Conservation (phyloP, 768 basidiomycete species). For the Termitomyces eurrhizus region DNA sequence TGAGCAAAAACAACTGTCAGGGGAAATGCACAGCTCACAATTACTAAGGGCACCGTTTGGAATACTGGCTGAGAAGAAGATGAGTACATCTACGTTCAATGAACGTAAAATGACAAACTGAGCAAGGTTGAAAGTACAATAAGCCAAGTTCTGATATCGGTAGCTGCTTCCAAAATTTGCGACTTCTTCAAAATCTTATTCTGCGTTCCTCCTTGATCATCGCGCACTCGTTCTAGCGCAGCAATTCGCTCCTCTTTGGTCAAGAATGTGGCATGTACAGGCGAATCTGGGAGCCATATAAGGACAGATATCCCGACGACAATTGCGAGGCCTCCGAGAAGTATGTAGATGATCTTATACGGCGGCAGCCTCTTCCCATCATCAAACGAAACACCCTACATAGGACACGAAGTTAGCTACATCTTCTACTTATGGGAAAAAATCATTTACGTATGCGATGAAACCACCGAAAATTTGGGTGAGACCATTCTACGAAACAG, state of each 20-base stretch:
- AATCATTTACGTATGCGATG: constrained; percentile 48
- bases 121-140: constrained; percentile 55
- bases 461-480: constrained; percentile 62
- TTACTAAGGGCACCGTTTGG: constrained; percentile 64
- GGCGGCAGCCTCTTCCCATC: constrained; percentile 43
- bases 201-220: constrained; percentile 60
- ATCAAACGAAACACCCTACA: constrained; percentile 54
- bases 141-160: constrained; percentile 58
- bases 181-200: constrained; percentile 58
- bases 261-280: constrained; percentile 53
- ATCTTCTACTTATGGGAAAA: background rate
- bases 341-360: constrained; percentile 59
- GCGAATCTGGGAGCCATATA: constrained; percentile 63
- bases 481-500: constrained; percentile 44
- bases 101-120: constrained; percentile 34
- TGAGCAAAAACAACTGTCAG: background rate
- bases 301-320: constrained; percentile 52
- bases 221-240: constrained; percentile 60
- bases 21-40: constrained; percentile 34
- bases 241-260: constrained; percentile 58
- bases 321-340: constrained; percentile 59
- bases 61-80: constrained; percentile 45
- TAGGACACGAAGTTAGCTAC: background rate
- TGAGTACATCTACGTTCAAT: background rate
- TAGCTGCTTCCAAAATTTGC: constrained; percentile 53